phyloP scores from a whole-genome alignment of 768 basidiomycete species.

The Amanita pseudoporphyria region DNA sequence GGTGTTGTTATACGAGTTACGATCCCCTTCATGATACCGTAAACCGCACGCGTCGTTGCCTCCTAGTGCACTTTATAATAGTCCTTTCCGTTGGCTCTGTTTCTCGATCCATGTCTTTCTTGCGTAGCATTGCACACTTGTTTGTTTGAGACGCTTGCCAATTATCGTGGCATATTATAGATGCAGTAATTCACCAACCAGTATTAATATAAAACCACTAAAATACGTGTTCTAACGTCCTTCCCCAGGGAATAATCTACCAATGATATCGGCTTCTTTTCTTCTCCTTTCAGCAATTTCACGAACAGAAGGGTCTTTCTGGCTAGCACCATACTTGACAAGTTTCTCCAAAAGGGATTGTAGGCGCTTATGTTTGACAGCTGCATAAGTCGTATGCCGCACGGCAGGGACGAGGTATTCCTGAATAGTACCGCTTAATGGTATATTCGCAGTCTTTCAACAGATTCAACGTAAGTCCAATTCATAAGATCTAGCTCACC shows the following conservation, averaged over 20 bases:
- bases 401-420: constrained; percentile 68
- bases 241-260: constrained; percentile 64
- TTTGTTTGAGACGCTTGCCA: not conserved
- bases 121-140: constrained; percentile 1
- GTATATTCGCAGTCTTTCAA: constrained; percentile 58
- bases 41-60: constrained; percentile 38
- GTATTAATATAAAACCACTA: not conserved
- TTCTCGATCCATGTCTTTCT: constrained; percentile 15
- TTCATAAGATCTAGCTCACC: constrained; percentile 31
- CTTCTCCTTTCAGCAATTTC: constrained; percentile 65
- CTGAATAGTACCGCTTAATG: constrained; percentile 62
- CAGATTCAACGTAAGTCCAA: not conserved
- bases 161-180: not conserved
- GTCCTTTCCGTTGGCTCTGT: constrained; percentile 19
- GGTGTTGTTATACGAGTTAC: constrained; percentile 43
- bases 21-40: constrained; percentile 48
- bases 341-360: constrained; percentile 75
- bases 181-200: not conserved
- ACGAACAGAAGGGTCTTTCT: constrained; percentile 47
- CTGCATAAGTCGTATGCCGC: constrained; percentile 56
- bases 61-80: constrained; percentile 27
- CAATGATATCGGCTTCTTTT: constrained; percentile 72
- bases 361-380: constrained; percentile 62
- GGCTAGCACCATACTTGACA: constrained; percentile 52
- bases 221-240: constrained; percentile 29